Evolutionary conservation across 345 rosid genomes (phyloP).

Genomic region (Corymbia maculata): DNA sequence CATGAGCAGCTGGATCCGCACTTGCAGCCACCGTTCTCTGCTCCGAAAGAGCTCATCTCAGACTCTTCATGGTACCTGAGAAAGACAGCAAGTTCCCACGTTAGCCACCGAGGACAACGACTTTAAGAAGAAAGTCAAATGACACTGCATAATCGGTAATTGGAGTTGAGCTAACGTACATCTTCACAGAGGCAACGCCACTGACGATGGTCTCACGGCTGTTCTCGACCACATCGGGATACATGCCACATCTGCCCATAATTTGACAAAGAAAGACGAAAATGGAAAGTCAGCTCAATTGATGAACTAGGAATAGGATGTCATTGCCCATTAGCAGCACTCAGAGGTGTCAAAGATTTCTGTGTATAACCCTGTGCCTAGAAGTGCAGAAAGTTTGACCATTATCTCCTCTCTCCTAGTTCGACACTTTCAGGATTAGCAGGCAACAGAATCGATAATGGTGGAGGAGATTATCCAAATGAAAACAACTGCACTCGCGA

Average conservation of each 20-base stretch:
- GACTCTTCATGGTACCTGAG: constrained; percentile 19
- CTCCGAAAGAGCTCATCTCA: constrained; percentile 19
- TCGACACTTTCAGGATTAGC: background rate
- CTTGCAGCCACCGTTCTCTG: constrained; percentile 41
- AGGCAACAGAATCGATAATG: background rate
- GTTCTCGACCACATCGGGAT: constrained; percentile 25
- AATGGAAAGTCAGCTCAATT: background rate
- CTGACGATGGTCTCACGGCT: constrained; percentile 14
- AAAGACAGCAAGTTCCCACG: background rate
- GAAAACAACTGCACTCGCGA: background rate
- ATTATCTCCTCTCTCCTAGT: background rate
- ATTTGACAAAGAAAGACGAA: background rate
- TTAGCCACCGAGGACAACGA: background rate
- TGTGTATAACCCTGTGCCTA: background rate
- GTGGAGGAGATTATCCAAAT: background rate
- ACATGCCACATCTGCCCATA: constrained; percentile 18
- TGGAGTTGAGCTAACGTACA: background rate
- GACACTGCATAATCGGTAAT: background rate
- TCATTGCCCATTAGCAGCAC: background rate
- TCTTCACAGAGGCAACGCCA: constrained; percentile 19
- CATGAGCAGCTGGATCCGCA: constrained; percentile 73
- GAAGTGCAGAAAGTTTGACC: background rate
- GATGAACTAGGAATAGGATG: background rate
- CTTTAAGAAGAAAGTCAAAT: background rate
- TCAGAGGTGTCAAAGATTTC: background rate